phyloP scores from a whole-genome alignment of 805 yeast species.

The Starmerella gropengiesseri region DNA sequence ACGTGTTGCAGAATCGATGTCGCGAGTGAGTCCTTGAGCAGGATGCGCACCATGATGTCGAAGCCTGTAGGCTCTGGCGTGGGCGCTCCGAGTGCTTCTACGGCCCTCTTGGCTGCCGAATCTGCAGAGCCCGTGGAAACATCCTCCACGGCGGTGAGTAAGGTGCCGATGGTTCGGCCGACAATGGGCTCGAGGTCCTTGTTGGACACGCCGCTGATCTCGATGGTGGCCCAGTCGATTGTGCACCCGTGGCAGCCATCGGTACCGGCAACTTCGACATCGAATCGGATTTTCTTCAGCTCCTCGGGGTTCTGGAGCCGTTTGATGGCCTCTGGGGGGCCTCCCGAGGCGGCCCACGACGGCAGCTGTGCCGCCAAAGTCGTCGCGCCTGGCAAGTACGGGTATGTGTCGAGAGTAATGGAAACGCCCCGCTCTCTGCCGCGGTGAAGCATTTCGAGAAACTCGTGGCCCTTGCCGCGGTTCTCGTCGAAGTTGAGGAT shows the following conservation, averaged over 20 bases:
- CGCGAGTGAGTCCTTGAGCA: slow-evolving; percentile 11
- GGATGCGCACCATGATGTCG: slow-evolving; percentile 13
- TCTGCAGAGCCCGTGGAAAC: neutral
- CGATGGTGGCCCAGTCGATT: slow-evolving; percentile 18
- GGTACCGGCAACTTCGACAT: slow-evolving; percentile 17
- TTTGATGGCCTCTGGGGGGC: slow-evolving; percentile 5
- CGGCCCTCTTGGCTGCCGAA: neutral
- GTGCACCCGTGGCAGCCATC: slow-evolving; percentile 22
- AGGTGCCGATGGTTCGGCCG: slow-evolving; percentile 10
- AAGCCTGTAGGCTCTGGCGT: slow-evolving; percentile 4
- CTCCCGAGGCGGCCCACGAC: slow-evolving; percentile 18
- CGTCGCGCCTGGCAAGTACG: slow-evolving; percentile 18
- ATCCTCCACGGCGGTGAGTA: neutral
- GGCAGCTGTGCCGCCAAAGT: slow-evolving; percentile 19
- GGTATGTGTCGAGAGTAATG: slow-evolving; percentile 15
- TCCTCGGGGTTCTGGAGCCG: slow-evolving; percentile 1
- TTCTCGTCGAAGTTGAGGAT: slow-evolving; percentile 17
- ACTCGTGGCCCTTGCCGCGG: slow-evolving; percentile 12
- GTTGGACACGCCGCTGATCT: slow-evolving; percentile 16
- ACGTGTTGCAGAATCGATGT: slow-evolving; percentile 19
- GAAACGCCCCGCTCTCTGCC: slow-evolving; percentile 11
- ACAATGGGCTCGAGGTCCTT: slow-evolving; percentile 5
- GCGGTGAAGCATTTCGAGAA: slow-evolving; percentile 9
- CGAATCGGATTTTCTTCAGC: slow-evolving; percentile 11
- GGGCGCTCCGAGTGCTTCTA: neutral